phyloP scores from a whole-genome alignment of 2,329 filamentous ascomycete genomes.

The Xylaria hypoxylon region DNA sequence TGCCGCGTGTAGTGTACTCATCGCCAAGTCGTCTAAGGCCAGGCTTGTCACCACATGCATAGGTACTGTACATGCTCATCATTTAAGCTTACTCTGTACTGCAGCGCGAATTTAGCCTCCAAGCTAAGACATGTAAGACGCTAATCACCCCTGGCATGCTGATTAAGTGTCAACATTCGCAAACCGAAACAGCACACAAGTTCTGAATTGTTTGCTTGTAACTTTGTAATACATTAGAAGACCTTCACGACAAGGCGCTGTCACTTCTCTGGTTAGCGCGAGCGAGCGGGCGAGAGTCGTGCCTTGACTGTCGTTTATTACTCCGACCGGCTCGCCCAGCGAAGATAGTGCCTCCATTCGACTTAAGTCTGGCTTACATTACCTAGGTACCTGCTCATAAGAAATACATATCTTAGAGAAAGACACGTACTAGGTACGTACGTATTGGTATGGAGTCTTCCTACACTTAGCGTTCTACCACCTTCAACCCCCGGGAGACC shows the following conservation, averaged over 20 bases:
- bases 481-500: not conserved
- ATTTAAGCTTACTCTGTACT: slow-evolving; percentile 33
- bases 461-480: slow-evolving; percentile 1
- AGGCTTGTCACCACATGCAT: slow-evolving; percentile 16
- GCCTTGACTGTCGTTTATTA: not conserved
- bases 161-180: slow-evolving; percentile 8
- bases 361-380: not conserved
- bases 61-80: slow-evolving; percentile 19
- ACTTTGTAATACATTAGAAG: not conserved
- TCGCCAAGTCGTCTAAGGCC: slow-evolving; percentile 16
- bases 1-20: slow-evolving; percentile 8
- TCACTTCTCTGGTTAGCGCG: not conserved
- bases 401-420: not conserved
- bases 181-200: not conserved
- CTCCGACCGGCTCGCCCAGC: not conserved
- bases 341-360: not conserved
- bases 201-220: not conserved
- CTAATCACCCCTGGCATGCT: slow-evolving; percentile 15
- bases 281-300: not conserved
- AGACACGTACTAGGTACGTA: not conserved
- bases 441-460: not conserved
- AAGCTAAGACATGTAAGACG: slow-evolving; percentile 24
- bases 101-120: slow-evolving; percentile 23
- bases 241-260: not conserved
- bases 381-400: not conserved